phyloP scores from a whole-genome alignment of 148 eudicot genomes.

The Vaccinium myrtillus region DNA sequence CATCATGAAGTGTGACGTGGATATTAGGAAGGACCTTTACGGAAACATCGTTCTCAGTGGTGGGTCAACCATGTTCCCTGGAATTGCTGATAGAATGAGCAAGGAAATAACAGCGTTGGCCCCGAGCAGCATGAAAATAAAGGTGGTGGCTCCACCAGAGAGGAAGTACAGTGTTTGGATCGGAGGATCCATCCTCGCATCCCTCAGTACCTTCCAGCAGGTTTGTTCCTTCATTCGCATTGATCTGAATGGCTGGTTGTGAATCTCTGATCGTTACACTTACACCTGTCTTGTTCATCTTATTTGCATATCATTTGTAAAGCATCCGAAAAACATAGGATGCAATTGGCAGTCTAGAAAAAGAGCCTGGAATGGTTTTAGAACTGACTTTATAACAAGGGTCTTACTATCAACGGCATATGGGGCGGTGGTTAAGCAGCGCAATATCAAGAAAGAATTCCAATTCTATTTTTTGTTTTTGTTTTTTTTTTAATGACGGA shows the following conservation, averaged over 20 bases:
- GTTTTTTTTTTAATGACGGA: background rate
- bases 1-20: constrained; percentile 1
- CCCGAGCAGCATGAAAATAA: constrained; percentile 13
- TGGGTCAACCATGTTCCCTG: constrained; percentile 29
- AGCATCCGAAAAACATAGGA: background rate
- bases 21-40: constrained; percentile 5
- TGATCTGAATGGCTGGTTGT: background rate
- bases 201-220: constrained; percentile 16
- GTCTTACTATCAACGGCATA: background rate
- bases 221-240: background rate
- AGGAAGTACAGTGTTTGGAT: constrained; percentile 17
- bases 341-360: background rate
- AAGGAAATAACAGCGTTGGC: constrained; percentile 27
- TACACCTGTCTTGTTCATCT: background rate
- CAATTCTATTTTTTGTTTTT: background rate
- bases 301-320: too few species aligned
- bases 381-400: background rate
- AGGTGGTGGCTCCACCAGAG: constrained; percentile 17
- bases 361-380: background rate
- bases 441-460: background rate
- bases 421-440: background rate
- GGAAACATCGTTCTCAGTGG: constrained; percentile 8
- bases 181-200: constrained; percentile 11
- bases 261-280: background rate
- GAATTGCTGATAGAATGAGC: constrained; percentile 27